These are phyloP conservation scores for Calonectria montana DNA, from an alignment of 2,329 filamentous ascomycete species.

Conservation along the genomic window DNA sequence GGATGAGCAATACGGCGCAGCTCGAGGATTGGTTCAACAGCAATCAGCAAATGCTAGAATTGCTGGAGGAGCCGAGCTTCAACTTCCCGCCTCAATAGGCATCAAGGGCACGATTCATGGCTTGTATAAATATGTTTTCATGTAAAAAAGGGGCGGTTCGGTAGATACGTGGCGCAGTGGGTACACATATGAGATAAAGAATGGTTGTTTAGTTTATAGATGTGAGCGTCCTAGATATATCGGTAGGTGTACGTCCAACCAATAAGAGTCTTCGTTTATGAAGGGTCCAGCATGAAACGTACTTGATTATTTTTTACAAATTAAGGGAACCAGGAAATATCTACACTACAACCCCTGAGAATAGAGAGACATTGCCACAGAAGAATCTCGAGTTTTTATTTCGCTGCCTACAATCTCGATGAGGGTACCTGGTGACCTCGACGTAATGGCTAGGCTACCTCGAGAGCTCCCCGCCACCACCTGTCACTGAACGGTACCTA, in stretches of 20 bases:
- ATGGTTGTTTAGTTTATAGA: conserved; percentile 1
- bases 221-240: background rate
- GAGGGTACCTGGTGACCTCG: background rate
- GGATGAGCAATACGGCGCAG: conserved; percentile 52
- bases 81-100: conserved; percentile 36
- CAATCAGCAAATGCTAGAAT: conserved; percentile 51
- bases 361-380: background rate
- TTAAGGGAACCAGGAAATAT: background rate
- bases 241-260: background rate
- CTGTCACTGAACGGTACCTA: conserved; percentile 6
- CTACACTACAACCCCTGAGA: background rate
- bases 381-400: background rate
- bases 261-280: conserved; percentile 1
- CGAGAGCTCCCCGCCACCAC: conserved; percentile 1
- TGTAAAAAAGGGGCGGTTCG: background rate
- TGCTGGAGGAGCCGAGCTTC: conserved; percentile 47
- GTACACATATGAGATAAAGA: background rate
- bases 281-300: conserved; percentile 1
- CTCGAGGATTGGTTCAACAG: conserved; percentile 53
- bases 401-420: background rate
- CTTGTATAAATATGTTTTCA: background rate
- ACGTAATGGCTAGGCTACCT: conserved; percentile 16
- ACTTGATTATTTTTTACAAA: background rate
- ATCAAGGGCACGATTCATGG: background rate
- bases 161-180: background rate